Evolutionary conservation across 78 protist genomes (phyloP), one percentile per base, ranked within the genome.

Genomic region (Speleostelium caveatum): DNA sequence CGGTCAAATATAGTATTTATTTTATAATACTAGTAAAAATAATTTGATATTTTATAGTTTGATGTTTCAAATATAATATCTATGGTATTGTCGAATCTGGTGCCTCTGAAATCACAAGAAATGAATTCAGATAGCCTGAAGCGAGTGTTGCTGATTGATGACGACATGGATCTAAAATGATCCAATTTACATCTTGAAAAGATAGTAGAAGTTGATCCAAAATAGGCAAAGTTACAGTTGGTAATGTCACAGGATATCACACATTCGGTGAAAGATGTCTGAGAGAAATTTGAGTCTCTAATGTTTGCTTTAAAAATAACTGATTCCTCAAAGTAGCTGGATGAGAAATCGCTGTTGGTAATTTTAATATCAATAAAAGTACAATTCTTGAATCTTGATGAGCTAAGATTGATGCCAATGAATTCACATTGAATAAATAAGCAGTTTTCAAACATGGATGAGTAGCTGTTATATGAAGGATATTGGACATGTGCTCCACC

Each of bases 281-380:
- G 49, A 32, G 38, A 72, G 63, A 72, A 72, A 51, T 72, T 72
- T 32, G 65, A 72, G 33, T 51, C 32, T 36, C 28, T 21, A 35
- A 72, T 72, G 2, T 72, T 39, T 32, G 56, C 16, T 12, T 21
- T 51, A 12, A 51, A 45, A 30, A 39, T 30, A 21, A 39, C 21
- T 12, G 65, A 72, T 21, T 42, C 8, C 19, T 72, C 77, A 24
- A 39, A 55, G 19, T 28, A 5, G 1, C 56, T 28, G 42, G 30
- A 51, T 16, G 77, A 51, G 63, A 72, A 33, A 33, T 72, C 63
- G 17, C 77, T 39, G 21, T 33, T 22, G 33, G 22, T 42, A n/a
- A 72, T 72, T n/a, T 24, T 72, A 51, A 42, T 32, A 51, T 72
- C 51, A 1, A 72, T 51, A 51, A 72, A 72, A 32, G 51, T 42